A percentile compares a stretch with the other conserved stretches of the same genome.
Evolutionary conservation across 768 basidiomycete species (phyloP).

Genomic region (Kwoniella sp.): DNA sequence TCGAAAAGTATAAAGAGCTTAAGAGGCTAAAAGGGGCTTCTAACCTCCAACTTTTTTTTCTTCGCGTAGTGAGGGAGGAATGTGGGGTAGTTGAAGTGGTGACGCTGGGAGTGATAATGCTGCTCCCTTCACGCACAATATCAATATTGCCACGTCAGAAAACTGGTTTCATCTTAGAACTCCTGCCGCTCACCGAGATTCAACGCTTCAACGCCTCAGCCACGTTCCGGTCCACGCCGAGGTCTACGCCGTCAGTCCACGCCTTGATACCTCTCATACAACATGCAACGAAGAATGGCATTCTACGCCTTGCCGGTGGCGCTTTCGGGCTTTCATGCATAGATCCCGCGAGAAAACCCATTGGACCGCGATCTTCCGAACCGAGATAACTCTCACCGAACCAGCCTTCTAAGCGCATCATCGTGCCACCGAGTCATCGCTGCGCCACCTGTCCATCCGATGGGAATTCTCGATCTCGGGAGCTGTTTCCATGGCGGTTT

Average conservation of each 20-base stretch:
- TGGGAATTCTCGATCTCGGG: not conserved
- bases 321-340: not conserved
- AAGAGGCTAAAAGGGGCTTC: not conserved
- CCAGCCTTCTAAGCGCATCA: not conserved
- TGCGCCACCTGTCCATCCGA: not conserved
- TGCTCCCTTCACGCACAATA: too few relatives aligned
- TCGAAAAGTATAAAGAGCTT: not conserved
- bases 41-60: not conserved
- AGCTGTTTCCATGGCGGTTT: not conserved
- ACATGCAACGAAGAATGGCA: not conserved
- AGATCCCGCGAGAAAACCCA: too few relatives aligned
- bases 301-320: not conserved
- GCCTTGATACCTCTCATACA: too few relatives aligned
- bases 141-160: not conserved
- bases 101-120: not conserved
- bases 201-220: too few relatives aligned
- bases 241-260: too few relatives aligned
- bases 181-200: too few relatives aligned
- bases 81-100: not conserved
- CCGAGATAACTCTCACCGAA: too few relatives aligned
- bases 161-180: too few relatives aligned
- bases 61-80: not conserved
- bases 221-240: too few relatives aligned
- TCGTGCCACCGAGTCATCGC: not conserved
- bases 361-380: not conserved